phyloP scores from a whole-genome alignment of 163 green algal genomes.

The Trebouxia gelatinosa region DNA sequence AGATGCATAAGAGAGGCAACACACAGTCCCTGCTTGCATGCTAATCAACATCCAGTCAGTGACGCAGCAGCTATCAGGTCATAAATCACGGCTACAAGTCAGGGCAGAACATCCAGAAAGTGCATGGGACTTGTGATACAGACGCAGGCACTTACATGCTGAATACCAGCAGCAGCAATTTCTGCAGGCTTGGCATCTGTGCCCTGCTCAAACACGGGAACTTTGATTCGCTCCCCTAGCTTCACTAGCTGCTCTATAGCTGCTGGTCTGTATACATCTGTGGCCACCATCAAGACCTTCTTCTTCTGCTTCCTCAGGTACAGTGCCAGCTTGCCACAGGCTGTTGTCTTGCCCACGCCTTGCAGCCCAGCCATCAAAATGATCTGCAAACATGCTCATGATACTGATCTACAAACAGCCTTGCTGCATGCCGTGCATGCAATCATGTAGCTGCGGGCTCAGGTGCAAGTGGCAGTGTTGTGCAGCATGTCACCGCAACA shows the following conservation, averaged over 20 bases:
- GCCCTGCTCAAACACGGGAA: conserved; percentile 87
- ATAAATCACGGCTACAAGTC: too few species aligned
- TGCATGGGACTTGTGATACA: neutral
- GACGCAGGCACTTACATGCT: conserved; percentile 55
- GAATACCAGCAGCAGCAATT: conserved; percentile 65
- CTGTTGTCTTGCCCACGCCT: conserved; percentile 97
- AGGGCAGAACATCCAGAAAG: too few species aligned
- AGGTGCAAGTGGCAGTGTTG: too few species aligned
- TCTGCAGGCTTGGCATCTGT: conserved; percentile 57
- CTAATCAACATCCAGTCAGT: too few species aligned
- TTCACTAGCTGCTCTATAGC: conserved; percentile 96
- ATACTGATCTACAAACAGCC: too few species aligned
- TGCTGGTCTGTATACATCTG: conserved; percentile 92
- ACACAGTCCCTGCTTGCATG: too few species aligned
- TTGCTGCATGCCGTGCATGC: neutral
- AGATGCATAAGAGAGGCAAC: too few species aligned
- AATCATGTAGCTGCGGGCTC: too few species aligned
- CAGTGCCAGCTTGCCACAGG: conserved; percentile 91
- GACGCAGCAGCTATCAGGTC: too few species aligned
- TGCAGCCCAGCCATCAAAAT: conserved; percentile 93
- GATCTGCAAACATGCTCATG: too few species aligned
- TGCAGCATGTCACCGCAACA: too few species aligned
- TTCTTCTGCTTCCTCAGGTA: conserved; percentile 81
- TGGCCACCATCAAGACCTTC: conserved; percentile 91
- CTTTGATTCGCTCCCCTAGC: conserved; percentile 58